Evolutionary conservation across 2,329 filamentous ascomycete genomes (phyloP), one percentile per base, ranked within the genome.

Genomic region (Pseudogymnoascus sp.): DNA sequence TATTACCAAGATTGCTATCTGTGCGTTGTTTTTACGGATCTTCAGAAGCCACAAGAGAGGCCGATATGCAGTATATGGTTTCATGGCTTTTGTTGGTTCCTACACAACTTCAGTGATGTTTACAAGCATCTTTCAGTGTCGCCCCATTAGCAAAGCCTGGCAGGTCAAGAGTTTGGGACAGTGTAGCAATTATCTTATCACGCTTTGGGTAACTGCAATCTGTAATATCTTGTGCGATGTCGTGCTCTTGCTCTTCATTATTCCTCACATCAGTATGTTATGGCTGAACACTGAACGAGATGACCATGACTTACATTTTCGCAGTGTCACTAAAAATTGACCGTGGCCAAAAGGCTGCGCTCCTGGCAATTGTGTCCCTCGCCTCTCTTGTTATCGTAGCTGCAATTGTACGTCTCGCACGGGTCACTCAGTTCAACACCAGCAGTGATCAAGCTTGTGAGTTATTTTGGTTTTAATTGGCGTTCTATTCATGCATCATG

Each of bases 171-270:
- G 40, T 49, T 11, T 35, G 41, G 11, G 11, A 2, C 64, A 63
- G 14, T 67, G 65, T 41, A 40, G 59, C 23, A 31, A 60, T 5
- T 16, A 62, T 9, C 35, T 60, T 58, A 62, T 64, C 4, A 62
- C 23, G n/a, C 49, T 64, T 9, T 59, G 62, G 31, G 59, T 62
- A 1, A 64, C 59, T 43, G 61, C 61, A 6, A 45, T 62, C 16
- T 63, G 59, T 35, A 67, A 66, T 40, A 65, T 69, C 7, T n/a
- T 62, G 9, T 61, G 52, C 23, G 66, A 69, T 61, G 23, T 69
- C 7, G 9, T 61, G n/a, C 49, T 69, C 14, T 63, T 69, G 61
- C 37, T 43, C 28, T 69, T 67, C 62, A 65, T 64, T 3, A 60
- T 69, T 35, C 67, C 65, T 37, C 37, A 62, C 25, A 62, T 69